Conservation (phyloP, 345 rosid species). For the Eutrema japonicum region DNA sequence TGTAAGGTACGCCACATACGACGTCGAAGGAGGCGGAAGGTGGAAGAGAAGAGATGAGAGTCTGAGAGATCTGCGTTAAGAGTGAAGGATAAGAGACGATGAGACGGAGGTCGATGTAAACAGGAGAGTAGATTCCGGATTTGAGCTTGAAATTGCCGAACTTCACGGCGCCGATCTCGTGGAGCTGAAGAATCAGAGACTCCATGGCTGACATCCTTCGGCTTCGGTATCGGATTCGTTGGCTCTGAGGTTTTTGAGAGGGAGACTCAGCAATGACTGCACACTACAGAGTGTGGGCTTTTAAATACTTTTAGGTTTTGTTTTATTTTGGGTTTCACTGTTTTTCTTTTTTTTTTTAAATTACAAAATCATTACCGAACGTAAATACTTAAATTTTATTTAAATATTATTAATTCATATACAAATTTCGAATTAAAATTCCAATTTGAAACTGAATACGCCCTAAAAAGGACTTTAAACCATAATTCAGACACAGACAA, state of each 20-base stretch:
- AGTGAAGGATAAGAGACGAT: slow-evolving; percentile 82
- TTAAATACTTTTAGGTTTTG: slow-evolving; percentile 29
- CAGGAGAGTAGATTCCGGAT: slow-evolving; percentile 89
- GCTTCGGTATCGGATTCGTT: slow-evolving; percentile 35
- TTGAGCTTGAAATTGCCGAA: slow-evolving; percentile 90
- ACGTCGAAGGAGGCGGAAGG: slow-evolving; percentile 59
- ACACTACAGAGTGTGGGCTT: slow-evolving; percentile 11
- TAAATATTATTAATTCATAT: no score
- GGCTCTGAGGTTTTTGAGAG: background rate
- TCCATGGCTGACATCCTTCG: slow-evolving; percentile 58
- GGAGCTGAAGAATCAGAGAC: slow-evolving; percentile 80
- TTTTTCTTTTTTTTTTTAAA: background rate
- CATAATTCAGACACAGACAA: slow-evolving; percentile 4
- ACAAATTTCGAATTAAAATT: no score
- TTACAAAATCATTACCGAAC: no score
- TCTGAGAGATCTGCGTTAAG: slow-evolving; percentile 74
- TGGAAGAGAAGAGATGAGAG: slow-evolving; percentile 68
- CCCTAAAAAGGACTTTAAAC: background rate
- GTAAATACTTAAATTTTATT: no score
- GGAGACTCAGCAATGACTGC: slow-evolving; percentile 21
- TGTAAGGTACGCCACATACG: slow-evolving; percentile 94
- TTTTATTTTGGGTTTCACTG: background rate
- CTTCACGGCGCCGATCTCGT: slow-evolving; percentile 89
- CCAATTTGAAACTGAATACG: background rate
- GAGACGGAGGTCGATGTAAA: slow-evolving; percentile 96